A percentile compares a stretch with the other conserved stretches of the same genome.
phyloP scores from a whole-genome alignment of 208 protist species.

The Leishmania major region DNA sequence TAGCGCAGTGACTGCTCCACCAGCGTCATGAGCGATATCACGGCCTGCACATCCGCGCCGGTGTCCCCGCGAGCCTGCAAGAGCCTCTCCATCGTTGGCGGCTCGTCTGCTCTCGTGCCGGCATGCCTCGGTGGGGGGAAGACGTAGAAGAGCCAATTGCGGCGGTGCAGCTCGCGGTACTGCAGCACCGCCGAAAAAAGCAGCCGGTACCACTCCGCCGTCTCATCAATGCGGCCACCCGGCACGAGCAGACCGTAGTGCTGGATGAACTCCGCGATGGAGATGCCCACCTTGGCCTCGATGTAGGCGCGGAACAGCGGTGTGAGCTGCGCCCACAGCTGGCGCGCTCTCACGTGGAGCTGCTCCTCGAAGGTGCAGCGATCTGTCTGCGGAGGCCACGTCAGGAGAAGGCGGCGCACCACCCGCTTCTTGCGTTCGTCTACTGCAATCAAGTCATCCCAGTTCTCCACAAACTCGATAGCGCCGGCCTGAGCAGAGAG shows the following conservation, averaged over 20 bases:
- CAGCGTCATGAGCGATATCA: conserved; percentile 16
- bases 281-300: conserved; percentile 49
- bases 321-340: conserved; percentile 32
- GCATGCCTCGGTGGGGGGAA: conserved; percentile 33
- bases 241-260: conserved; percentile 43
- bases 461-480: conserved; percentile 47
- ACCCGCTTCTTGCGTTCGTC: conserved; percentile 35
- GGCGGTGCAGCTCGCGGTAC: conserved; percentile 47
- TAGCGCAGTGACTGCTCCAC: conserved; percentile 27
- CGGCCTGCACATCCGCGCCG: conserved; percentile 1
- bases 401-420: conserved; percentile 32
- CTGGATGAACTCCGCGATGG: conserved; percentile 47
- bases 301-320: conserved; percentile 47
- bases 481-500: conserved; percentile 38
- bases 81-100: conserved; percentile 41
- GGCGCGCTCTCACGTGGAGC: conserved; percentile 12
- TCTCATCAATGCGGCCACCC: conserved; percentile 41
- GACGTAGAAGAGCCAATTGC: conserved; percentile 53
- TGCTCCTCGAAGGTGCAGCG: conserved; percentile 12
- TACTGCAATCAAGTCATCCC: conserved; percentile 32
- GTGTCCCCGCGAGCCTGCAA: conserved; percentile 18
- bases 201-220: conserved; percentile 42
- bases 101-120: not conserved
- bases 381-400: conserved; percentile 24
- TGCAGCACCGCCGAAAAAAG: conserved; percentile 42